Evolutionary conservation across 1,284 basidiomycete species (phyloP).

Genomic region (Sporisorium reilianum): DNA sequence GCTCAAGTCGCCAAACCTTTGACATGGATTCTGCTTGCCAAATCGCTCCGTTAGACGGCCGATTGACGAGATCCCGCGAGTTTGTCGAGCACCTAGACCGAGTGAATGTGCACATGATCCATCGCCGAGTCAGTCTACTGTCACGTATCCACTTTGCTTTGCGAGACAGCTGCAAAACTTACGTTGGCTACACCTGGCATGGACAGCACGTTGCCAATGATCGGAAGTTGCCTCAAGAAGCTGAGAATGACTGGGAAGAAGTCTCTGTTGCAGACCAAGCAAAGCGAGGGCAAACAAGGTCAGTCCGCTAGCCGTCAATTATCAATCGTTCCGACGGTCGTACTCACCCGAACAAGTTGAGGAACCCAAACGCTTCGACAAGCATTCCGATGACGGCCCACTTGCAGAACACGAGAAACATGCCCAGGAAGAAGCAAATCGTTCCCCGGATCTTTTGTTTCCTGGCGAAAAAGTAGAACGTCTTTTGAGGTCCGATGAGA

Average conservation of each 20-base stretch:
- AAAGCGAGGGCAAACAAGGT: constrained; percentile 3
- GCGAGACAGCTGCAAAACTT: constrained; percentile 29
- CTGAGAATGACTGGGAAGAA: constrained; percentile 99
- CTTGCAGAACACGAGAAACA: constrained; percentile 80
- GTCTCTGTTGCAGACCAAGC: constrained; percentile 75
- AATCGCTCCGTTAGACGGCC: constrained; percentile 70
- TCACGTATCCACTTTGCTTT: neutral
- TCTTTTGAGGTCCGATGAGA: constrained; percentile 75
- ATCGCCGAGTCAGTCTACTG: neutral
- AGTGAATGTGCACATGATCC: neutral
- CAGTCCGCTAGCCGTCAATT: constrained; percentile 4
- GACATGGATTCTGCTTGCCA: too few species aligned
- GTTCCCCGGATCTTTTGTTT: constrained; percentile 95
- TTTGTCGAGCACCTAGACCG: constrained; percentile 68
- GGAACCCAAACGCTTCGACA: constrained; percentile 84
- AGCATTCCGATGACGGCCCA: constrained; percentile 93
- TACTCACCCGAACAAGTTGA: constrained; percentile 95
- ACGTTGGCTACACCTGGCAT: constrained; percentile 75
- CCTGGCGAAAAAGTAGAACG: constrained; percentile 97
- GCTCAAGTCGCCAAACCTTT: too few species aligned
- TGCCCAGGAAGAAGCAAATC: constrained; percentile 68
- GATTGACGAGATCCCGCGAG: constrained; percentile 71
- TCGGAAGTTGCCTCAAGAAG: constrained; percentile 92
- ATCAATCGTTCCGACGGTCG: too few species aligned
- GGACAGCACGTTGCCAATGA: constrained; percentile 87